These are phyloP conservation scores for Poronia punctata DNA, from an alignment of 495 filamentous ascomycete species.

Conservation along the genomic window DNA sequence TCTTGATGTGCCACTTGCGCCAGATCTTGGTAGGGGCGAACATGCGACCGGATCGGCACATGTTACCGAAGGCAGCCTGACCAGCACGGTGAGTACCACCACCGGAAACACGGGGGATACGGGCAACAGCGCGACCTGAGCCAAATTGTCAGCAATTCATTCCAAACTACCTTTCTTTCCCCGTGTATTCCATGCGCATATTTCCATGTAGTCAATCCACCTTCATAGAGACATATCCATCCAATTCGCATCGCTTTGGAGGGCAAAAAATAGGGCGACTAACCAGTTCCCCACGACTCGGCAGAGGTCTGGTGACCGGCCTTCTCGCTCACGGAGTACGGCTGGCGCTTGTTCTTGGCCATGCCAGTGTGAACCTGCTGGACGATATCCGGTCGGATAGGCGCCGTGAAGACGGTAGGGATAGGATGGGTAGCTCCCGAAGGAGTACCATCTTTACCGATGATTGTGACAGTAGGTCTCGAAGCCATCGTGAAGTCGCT, in stretches of 20 bases:
- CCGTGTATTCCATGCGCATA: neutral
- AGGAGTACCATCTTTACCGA: conserved; percentile 85
- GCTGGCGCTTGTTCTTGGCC: conserved; percentile 99
- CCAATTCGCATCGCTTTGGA: neutral
- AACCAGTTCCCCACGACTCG: conserved; percentile 99
- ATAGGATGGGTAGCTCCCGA: conserved; percentile 81
- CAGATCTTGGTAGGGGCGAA: conserved; percentile 99
- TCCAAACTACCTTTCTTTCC: conserved; percentile 1
- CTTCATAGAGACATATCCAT: no score
- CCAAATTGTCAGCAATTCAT: conserved; percentile 22
- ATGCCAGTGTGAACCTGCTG: conserved; percentile 98
- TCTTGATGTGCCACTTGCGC: conserved; percentile 99
- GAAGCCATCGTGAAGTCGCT: conserved; percentile 68
- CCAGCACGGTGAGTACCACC: conserved; percentile 99
- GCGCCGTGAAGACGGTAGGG: conserved; percentile 87
- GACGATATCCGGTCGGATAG: conserved; percentile 98
- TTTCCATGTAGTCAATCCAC: conserved; percentile 6
- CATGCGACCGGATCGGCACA: conserved; percentile 99
- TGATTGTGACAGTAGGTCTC: conserved; percentile 90
- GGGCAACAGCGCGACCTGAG: conserved; percentile 94
- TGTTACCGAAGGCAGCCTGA: conserved; percentile 99
- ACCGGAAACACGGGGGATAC: conserved; percentile 99
- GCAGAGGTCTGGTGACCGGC: conserved; percentile 99
- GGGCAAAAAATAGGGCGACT: conserved; percentile 37
- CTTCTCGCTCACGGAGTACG: conserved; percentile 99